Evolutionary conservation across 306 rosid genomes (phyloP), one percentile per base, ranked within the genome.

Genomic region (Malus sylvestris): DNA sequence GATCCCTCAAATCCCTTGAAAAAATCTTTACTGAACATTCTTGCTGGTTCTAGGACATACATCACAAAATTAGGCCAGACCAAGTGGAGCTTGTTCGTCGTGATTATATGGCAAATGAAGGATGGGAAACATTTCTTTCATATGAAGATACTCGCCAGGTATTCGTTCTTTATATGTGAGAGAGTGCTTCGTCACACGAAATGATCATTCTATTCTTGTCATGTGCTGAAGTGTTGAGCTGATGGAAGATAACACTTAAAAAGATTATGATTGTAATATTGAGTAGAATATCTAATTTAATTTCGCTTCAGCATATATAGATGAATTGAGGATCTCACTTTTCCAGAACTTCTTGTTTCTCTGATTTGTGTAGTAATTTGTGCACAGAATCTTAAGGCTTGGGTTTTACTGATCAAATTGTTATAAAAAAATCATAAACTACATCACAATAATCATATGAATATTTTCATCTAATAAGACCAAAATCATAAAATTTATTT

Each of bases 71-170:
- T 76, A 95, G 12, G 83, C 99, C 99, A 35, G 97, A 95, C 61
- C 92, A 87, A 86, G 99, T 95, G 79, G 97, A 95, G 84, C 96
- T 95, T 64, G 97, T 92, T 58, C 97, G 99, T 68, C 97, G 97
- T 57, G 99, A 92, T 84, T 95, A 92, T 79, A 74, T 25, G 63
- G 97, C 97, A 78, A 95, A 95, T 86, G 96, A 95, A 77, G 97
- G 99, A 67, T 92, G 99, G 99, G 97, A 95, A 91, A 92, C 99
- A 40, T 95, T 95, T 85, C 80, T 95, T 68, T 95, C 97, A 6
- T 95, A 92, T 53, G 99, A 95, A 89, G 99, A 95, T 76, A 86
- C 91, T 33, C 86, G 89, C 42, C 97, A 91, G 96, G 97, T 95
- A 88, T 61, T 18, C 68, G 55, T 42, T 13, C 27, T 73, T 33